Conservation (phyloP, 352 stramenopile genomes). For the Globisporangium abappressorium region DNA sequence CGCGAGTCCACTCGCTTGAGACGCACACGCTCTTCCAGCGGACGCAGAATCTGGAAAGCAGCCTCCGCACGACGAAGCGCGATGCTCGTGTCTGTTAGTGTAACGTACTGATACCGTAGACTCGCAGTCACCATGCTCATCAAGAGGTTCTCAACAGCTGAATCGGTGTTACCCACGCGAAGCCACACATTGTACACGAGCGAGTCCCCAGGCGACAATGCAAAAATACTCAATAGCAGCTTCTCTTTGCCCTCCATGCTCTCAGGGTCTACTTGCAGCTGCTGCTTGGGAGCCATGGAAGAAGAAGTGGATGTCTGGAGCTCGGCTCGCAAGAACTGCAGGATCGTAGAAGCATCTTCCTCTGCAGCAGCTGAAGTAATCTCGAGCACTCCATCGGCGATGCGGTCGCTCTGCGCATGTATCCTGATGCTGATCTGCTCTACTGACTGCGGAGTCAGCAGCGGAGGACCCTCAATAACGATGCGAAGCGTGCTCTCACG, state of each 20-base stretch:
- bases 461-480: slow-evolving; percentile 36
- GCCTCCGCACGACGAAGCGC: slow-evolving; percentile 27
- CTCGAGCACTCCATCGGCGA: slow-evolving; percentile 48
- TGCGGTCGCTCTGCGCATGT: slow-evolving; percentile 38
- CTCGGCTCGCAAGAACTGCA: slow-evolving; percentile 15
- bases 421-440: slow-evolving; percentile 48
- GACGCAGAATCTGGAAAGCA: slow-evolving; percentile 31
- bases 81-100: slow-evolving; percentile 11
- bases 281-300: neutral
- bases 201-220: slow-evolving; percentile 18
- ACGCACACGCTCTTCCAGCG: slow-evolving; percentile 32
- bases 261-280: neutral
- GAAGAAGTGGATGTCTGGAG: neutral
- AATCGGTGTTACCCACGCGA: slow-evolving; percentile 10
- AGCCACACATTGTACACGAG: slow-evolving; percentile 30
- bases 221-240: slow-evolving; percentile 24
- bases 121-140: slow-evolving; percentile 21
- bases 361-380: slow-evolving; percentile 26
- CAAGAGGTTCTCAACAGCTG: neutral
- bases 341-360: slow-evolving; percentile 1
- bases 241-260: slow-evolving; percentile 8
- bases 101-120: slow-evolving; percentile 28
- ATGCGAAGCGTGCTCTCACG: slow-evolving; percentile 58
- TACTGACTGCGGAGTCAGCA: slow-evolving; percentile 43
- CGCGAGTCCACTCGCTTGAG: slow-evolving; percentile 32